These are phyloP conservation scores for Cladosporium sp. DNA, from an alignment of 2,329 filamentous ascomycete species.

Conservation along the genomic window DNA sequence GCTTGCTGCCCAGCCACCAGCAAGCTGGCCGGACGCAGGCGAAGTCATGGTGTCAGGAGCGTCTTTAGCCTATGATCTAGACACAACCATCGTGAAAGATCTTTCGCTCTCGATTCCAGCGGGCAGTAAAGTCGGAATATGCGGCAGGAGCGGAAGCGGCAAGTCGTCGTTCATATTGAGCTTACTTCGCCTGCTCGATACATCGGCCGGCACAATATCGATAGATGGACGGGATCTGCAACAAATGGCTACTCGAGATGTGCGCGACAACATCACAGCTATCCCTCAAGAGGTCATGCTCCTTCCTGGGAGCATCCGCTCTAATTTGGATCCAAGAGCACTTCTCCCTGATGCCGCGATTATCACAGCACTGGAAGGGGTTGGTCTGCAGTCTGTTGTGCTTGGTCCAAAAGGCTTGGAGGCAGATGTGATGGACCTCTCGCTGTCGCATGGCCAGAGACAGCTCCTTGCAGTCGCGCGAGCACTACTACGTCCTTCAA, in stretches of 20 bases:
- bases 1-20: not conserved
- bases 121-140: slow-evolving; percentile 55
- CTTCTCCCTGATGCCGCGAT: slow-evolving; percentile 31
- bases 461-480: slow-evolving; percentile 55
- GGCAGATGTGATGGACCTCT: slow-evolving; percentile 26
- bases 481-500: slow-evolving; percentile 45
- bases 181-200: slow-evolving; percentile 53
- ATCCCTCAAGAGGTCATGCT: slow-evolving; percentile 57
- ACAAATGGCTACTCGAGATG: slow-evolving; percentile 44
- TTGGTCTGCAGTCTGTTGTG: not conserved
- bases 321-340: slow-evolving; percentile 52
- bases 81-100: slow-evolving; percentile 55
- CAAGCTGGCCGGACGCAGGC: not conserved
- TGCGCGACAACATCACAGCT: slow-evolving; percentile 50
- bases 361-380: not conserved
- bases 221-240: slow-evolving; percentile 54
- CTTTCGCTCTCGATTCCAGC: slow-evolving; percentile 50
- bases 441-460: slow-evolving; percentile 50
- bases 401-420: not conserved
- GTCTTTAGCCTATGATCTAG: slow-evolving; percentile 42
- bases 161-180: slow-evolving; percentile 54
- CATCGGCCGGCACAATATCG: slow-evolving; percentile 45
- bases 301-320: slow-evolving; percentile 50
- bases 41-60: not conserved
- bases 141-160: slow-evolving; percentile 57